Evolutionary conservation across 192 early-diverging fungal species (phyloP).

Genomic region (Obelidium mucronatum): DNA sequence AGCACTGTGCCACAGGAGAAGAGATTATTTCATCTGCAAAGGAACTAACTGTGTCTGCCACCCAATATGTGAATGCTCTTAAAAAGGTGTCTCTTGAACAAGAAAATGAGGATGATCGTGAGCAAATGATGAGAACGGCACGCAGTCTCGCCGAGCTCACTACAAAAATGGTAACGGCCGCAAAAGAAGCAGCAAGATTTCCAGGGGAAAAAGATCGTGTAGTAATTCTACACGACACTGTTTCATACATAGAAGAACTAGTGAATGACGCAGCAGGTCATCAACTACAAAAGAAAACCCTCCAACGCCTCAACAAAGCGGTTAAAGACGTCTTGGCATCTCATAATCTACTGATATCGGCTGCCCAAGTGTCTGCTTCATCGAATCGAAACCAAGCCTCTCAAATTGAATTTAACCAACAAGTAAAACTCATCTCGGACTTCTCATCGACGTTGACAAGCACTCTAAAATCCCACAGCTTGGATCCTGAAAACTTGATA

Average conservation of each 20-base stretch:
- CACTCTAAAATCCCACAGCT: conserved; percentile 38
- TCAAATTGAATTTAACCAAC: conserved; percentile 58
- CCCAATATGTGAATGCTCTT: conserved; percentile 57
- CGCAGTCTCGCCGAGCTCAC: conserved; percentile 51
- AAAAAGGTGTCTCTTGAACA: conserved; percentile 45
- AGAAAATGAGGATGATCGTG: conserved; percentile 41
- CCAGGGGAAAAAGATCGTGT: conserved; percentile 25
- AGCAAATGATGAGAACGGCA: conserved; percentile 48
- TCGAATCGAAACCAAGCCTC: conserved; percentile 62
- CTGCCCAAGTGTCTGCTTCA: conserved; percentile 43
- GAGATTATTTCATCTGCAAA: conserved; percentile 54
- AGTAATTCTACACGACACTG: conserved; percentile 10
- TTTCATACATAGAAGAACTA: conserved; percentile 33
- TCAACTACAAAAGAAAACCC: conserved; percentile 44
- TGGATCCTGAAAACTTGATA: conserved; percentile 48
- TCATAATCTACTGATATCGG: conserved; percentile 57
- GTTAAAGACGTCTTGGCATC: conserved; percentile 51
- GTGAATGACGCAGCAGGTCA: conserved; percentile 41
- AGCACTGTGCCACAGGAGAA: conserved; percentile 48
- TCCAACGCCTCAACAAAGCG: conserved; percentile 53
- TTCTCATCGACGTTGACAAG: conserved; percentile 39
- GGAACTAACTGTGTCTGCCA: conserved; percentile 54
- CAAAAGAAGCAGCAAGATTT: conserved; percentile 53
- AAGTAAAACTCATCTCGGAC: conserved; percentile 50
- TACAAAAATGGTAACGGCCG: conserved; percentile 54